phyloP scores from a whole-genome alignment of 805 yeast genomes.

The Candida oleophila region DNA sequence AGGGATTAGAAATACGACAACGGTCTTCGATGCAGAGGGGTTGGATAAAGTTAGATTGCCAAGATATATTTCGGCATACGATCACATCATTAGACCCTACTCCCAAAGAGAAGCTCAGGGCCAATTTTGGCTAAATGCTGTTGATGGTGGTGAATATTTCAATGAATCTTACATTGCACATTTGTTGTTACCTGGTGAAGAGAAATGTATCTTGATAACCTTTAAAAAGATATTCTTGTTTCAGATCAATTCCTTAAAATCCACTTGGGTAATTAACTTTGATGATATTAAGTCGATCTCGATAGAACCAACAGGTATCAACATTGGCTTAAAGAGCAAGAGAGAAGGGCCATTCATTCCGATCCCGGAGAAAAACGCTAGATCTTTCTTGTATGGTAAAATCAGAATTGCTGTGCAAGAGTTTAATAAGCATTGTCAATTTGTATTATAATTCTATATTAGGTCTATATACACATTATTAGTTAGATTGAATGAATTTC shows the following conservation, averaged over 20 bases:
- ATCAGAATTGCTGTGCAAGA: conserved; percentile 81
- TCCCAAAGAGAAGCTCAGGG: conserved; percentile 88
- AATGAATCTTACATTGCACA: conserved; percentile 83
- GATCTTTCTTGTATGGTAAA: conserved; percentile 64
- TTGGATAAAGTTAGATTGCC: conserved; percentile 82
- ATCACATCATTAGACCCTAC: conserved; percentile 72
- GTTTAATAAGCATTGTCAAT: conserved; percentile 70
- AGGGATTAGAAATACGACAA: conserved; percentile 90
- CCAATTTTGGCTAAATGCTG: conserved; percentile 83
- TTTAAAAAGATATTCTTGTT: conserved; percentile 67
- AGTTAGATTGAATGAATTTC: not conserved
- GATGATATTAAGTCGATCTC: conserved; percentile 67
- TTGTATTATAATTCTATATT: conserved; percentile 22
- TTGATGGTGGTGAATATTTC: conserved; percentile 76
- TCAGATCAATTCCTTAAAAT: conserved; percentile 55
- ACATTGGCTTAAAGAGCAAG: conserved; percentile 56
- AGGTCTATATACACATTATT: not conserved
- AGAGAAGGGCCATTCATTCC: conserved; percentile 68
- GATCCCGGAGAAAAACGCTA: conserved; percentile 61
- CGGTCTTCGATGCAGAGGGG: conserved; percentile 78
- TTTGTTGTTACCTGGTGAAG: conserved; percentile 77
- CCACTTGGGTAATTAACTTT: conserved; percentile 72
- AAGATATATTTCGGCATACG: conserved; percentile 60
- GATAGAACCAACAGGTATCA: conserved; percentile 77
- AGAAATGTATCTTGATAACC: conserved; percentile 73